A percentile compares a stretch with the other conserved stretches of the same genome.
Conservation (phyloP, 2,329 filamentous ascomycete genomes). For the Xylaria sp. region DNA sequence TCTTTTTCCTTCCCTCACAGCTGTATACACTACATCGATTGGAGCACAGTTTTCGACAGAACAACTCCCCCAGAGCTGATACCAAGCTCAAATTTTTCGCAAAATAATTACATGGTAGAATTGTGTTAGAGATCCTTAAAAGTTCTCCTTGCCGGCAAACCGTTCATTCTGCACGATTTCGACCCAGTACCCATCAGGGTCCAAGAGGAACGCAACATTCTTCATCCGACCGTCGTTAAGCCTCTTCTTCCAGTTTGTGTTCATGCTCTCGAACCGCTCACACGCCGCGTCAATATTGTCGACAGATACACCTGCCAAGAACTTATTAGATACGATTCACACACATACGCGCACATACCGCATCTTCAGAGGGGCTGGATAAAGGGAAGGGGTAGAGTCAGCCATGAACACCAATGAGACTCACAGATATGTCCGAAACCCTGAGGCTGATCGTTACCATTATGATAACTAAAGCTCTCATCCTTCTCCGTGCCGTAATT, state of each 20-base stretch:
- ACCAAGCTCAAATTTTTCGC: no score
- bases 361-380: not conserved
- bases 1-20: no score
- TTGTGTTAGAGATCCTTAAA: slow-evolving; percentile 47
- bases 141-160: slow-evolving; percentile 65
- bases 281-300: slow-evolving; percentile 92
- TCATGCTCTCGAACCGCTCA: slow-evolving; percentile 81
- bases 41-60: not conserved
- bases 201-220: slow-evolving; percentile 90
- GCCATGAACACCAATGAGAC: slow-evolving; percentile 47
- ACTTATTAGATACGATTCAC: not conserved
- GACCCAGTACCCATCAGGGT: slow-evolving; percentile 70
- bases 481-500: slow-evolving; percentile 88
- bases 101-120: no score
- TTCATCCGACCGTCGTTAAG: slow-evolving; percentile 93
- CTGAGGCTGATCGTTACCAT: slow-evolving; percentile 90
- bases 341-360: not conserved
- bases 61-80: not conserved
- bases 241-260: slow-evolving; percentile 93
- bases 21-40: no score
- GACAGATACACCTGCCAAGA: slow-evolving; percentile 75
- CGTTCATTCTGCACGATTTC: slow-evolving; percentile 83
- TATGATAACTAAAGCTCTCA: slow-evolving; percentile 84
- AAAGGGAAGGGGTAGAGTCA: not conserved
- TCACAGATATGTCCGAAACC: slow-evolving; percentile 94